Conservation (phyloP, 345 rosid genomes). For the Conringia planisiliqua region DNA sequence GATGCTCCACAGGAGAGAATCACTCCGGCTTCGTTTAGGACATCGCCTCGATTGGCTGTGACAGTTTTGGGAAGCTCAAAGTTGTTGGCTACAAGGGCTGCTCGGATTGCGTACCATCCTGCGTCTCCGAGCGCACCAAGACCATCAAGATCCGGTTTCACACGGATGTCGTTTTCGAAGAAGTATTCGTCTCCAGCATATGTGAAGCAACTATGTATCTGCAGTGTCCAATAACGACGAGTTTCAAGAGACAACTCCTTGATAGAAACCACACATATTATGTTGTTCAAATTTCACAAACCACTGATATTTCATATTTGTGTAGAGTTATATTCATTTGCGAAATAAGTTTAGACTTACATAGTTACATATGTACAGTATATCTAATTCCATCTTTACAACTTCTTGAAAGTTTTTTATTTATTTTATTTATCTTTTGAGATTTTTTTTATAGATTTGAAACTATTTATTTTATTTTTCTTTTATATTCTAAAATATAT, state of each 20-base stretch:
- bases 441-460: too few relatives aligned
- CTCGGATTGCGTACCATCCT: constrained; percentile 74
- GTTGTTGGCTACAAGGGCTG: constrained; percentile 56
- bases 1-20: constrained; percentile 71
- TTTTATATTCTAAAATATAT: too few relatives aligned
- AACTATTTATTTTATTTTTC: too few relatives aligned
- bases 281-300: not conserved
- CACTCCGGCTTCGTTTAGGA: constrained; percentile 40
- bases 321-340: too few relatives aligned
- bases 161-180: constrained; percentile 69
- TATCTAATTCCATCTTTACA: too few relatives aligned
- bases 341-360: too few relatives aligned
- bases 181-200: constrained; percentile 48
- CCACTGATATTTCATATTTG: too few relatives aligned
- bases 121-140: constrained; percentile 82
- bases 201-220: constrained; percentile 57
- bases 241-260: not conserved
- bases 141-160: constrained; percentile 75
- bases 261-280: not conserved
- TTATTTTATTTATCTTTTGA: too few relatives aligned
- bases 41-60: constrained; percentile 44
- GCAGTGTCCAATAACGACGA: not conserved
- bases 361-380: too few relatives aligned
- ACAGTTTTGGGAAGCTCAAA: constrained; percentile 62
- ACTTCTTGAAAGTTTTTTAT: too few relatives aligned